These are phyloP conservation scores for Breynia disticha DNA, from an alignment of 441 rosid species.

Conservation along the genomic window DNA sequence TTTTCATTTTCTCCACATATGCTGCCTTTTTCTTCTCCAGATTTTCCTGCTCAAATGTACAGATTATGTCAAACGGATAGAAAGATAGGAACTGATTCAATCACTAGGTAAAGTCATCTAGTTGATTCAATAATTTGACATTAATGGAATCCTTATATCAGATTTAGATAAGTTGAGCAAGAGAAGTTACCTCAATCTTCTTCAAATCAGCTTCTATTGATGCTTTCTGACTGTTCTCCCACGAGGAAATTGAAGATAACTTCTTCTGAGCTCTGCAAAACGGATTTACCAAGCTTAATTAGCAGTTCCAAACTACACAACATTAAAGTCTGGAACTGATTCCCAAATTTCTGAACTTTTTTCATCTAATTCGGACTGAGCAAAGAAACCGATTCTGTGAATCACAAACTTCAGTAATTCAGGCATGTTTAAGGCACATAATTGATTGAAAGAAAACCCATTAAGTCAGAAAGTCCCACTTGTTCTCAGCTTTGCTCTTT, in stretches of 20 bases:
- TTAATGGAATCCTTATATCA: not conserved
- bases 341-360: too few relatives aligned
- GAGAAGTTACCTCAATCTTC: conserved; percentile 48
- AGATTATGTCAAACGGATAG: not conserved
- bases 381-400: too few relatives aligned
- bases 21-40: conserved; percentile 76
- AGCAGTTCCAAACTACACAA: too few relatives aligned
- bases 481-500: conserved; percentile 81
- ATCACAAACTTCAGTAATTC: too few relatives aligned
- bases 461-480: conserved; percentile 26
- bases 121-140: not conserved
- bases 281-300: conserved; percentile 3
- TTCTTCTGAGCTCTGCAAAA: conserved; percentile 75
- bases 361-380: too few relatives aligned
- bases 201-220: conserved; percentile 67
- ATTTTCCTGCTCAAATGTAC: conserved; percentile 38
- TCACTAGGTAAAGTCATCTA: not conserved
- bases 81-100: too few relatives aligned
- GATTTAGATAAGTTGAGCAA: not conserved
- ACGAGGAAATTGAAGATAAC: conserved; percentile 48
- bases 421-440: not conserved
- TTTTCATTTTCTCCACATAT: conserved; percentile 65
- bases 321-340: too few relatives aligned
- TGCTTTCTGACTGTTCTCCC: conserved; percentile 88
- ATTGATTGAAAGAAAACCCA: not conserved